Evolutionary conservation across 164 flowering plant genomes (phyloP), one percentile per base, ranked within the genome.

Genomic region (Macadamia tetraphylla): DNA sequence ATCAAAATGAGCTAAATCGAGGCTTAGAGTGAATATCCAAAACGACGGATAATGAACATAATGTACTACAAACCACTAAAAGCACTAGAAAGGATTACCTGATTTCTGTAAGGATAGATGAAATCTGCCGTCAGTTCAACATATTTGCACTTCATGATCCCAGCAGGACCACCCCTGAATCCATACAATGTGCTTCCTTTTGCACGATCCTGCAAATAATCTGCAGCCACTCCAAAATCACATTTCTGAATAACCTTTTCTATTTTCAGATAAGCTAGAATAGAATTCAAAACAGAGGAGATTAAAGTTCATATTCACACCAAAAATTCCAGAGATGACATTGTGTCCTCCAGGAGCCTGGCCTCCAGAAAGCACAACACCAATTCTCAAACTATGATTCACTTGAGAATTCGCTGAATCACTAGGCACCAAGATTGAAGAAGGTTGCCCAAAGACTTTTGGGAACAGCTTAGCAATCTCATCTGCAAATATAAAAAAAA

Each of bases 341-440:
- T 94, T 94, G 80, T 92, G 99, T 30, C 98, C 98, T 30, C 99
- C 99, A 9, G 98, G 99, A n/a, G 98, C 98, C 77, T 94, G 98
- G 29, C 98, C 98, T 53, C 99, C 99, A 18, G 99, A 95, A 14
- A 95, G 77, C 43, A 95, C 98, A 31, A 95, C 98, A 10, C 98
- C 99, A 61, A 95, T 87, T 83, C 89, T 95, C 86, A 92, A 72
- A 73, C 78, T 85, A 76, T 76, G 78, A 62, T 70, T 83, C 6
- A 78, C 60, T 29, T 29, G 35, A 1, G 48, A 30, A 2, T 71
- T 62, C 18, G 48, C 75, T 9, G 79, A 59, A 0, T 81, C 87
- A 18, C 66, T 71, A 2, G 96, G 88, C 15, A 84, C 90, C 80
- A 92, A 53, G 73, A 70, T n/a, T 18, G 88, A 90, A 3, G 99